These are phyloP conservation scores for Coniferiporia sulphurascens DNA, from an alignment of 1,284 basidiomycete genomes.

Conservation along the genomic window DNA sequence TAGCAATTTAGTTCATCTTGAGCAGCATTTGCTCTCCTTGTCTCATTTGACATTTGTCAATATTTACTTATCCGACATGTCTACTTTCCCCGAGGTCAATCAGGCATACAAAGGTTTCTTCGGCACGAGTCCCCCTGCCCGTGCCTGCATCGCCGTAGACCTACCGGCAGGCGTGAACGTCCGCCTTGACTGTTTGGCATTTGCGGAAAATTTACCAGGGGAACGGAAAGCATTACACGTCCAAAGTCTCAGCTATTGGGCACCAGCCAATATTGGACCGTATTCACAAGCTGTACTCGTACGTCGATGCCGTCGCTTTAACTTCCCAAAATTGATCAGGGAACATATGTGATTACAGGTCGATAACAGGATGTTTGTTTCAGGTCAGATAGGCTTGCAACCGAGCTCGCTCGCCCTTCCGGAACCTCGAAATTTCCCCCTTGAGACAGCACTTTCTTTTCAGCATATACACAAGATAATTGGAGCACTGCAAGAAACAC, in stretches of 20 bases:
- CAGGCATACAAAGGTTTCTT: slow-evolving; percentile 77
- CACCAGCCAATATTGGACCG: slow-evolving; percentile 97
- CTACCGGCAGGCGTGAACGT: slow-evolving; percentile 57
- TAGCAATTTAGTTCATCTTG: slow-evolving; percentile 2
- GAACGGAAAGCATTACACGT: slow-evolving; percentile 83
- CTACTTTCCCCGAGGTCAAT: slow-evolving; percentile 73
- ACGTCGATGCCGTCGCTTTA: slow-evolving; percentile 25
- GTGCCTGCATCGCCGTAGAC: slow-evolving; percentile 85
- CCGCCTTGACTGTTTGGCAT: slow-evolving; percentile 76
- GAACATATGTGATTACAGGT: slow-evolving; percentile 39
- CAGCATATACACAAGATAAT: slow-evolving; percentile 80
- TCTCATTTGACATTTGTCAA: slow-evolving; percentile 60
- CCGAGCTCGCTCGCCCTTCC: slow-evolving; percentile 74
- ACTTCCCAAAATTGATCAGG: neutral
- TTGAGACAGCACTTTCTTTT: slow-evolving; percentile 69
- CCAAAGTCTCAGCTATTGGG: slow-evolving; percentile 96
- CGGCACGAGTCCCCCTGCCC: slow-evolving; percentile 86
- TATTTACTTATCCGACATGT: slow-evolving; percentile 80
- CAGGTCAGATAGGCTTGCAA: slow-evolving; percentile 91
- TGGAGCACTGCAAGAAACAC: slow-evolving; percentile 48
- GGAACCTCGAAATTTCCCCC: slow-evolving; percentile 46
- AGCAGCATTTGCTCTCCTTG: neutral
- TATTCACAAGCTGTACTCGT: slow-evolving; percentile 92
- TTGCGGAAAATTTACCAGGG: slow-evolving; percentile 32
- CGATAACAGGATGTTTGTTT: slow-evolving; percentile 75